Conservation (phyloP, 2,329 filamentous ascomycete genomes). For the Fusarium nygamai region DNA sequence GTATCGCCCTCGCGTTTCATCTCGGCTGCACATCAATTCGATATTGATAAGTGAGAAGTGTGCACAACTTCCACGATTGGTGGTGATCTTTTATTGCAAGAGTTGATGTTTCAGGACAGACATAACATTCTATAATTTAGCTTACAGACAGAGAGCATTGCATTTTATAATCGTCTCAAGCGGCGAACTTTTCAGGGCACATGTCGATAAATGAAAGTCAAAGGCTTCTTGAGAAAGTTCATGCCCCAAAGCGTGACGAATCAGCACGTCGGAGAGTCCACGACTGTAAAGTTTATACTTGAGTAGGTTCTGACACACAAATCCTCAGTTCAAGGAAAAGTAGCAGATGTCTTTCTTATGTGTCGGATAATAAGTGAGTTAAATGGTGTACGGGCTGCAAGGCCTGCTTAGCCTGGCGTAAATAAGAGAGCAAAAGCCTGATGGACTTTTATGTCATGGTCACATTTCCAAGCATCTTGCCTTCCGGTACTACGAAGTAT, state of each 20-base stretch:
- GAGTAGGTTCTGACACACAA: background rate
- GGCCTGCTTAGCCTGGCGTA: background rate
- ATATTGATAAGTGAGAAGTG: background rate
- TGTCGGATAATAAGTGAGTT: background rate
- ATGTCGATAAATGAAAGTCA: background rate
- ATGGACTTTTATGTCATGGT: too few species aligned
- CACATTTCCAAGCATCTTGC: background rate
- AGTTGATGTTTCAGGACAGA: too few species aligned
- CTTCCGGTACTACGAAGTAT: background rate
- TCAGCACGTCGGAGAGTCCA: background rate
- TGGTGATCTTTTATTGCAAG: background rate
- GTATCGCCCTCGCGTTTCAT: background rate
- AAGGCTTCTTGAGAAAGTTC: background rate
- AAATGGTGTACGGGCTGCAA: background rate
- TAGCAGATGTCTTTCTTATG: background rate
- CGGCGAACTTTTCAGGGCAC: too few species aligned
- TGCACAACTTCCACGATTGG: background rate
- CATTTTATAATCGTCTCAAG: background rate
- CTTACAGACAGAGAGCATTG: background rate
- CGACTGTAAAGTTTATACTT: background rate
- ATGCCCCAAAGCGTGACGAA: background rate
- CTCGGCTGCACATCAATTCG: background rate
- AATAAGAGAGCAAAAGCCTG: background rate
- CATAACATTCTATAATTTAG: background rate
- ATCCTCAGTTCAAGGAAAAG: fast-evolving